A percentile compares a stretch with the other conserved stretches of the same genome.
Evolutionary conservation across 108 stramenopile genomes (phyloP).

Genomic region (Aureococcus anophagefferens): DNA sequence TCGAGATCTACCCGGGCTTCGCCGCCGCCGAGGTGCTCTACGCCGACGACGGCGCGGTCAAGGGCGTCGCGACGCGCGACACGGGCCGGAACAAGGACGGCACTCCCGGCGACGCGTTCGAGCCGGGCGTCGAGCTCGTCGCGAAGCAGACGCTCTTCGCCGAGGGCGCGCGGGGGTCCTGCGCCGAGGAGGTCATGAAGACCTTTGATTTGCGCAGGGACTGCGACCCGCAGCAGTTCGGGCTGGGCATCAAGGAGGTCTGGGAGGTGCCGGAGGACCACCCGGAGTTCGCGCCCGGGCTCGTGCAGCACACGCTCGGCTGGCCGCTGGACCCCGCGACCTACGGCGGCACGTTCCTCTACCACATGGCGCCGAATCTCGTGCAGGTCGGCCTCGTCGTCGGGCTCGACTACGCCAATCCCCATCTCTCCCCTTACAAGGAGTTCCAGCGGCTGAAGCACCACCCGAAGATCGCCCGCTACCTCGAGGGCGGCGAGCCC

Average conservation of each 20-base stretch:
- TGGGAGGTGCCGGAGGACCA: slow-evolving; percentile 89
- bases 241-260: slow-evolving; percentile 97
- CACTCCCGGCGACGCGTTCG: slow-evolving; percentile 74
- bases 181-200: slow-evolving; percentile 80
- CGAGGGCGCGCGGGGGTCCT: slow-evolving; percentile 91
- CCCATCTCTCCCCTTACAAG: slow-evolving; percentile 91
- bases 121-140: slow-evolving; percentile 85
- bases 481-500: slow-evolving; percentile 87
- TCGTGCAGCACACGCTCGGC: slow-evolving; percentile 95
- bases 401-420: slow-evolving; percentile 97
- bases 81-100: slow-evolving; percentile 92
- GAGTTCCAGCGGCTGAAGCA: slow-evolving; percentile 98
- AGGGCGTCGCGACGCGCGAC: slow-evolving; percentile 91
- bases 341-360: slow-evolving; percentile 92
- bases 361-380: slow-evolving; percentile 83
- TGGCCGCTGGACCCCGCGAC: slow-evolving; percentile 79
- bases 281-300: slow-evolving; percentile 61
- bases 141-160: slow-evolving; percentile 95
- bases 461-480: slow-evolving; percentile 71
- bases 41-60: slow-evolving; percentile 46
- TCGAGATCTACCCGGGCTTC: slow-evolving; percentile 96
- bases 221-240: slow-evolving; percentile 71
- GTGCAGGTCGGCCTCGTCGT: slow-evolving; percentile 88
- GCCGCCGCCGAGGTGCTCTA: slow-evolving; percentile 87
- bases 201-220: slow-evolving; percentile 69